These are phyloP conservation scores for Dillenia turbinata DNA, from an alignment of 164 flowering plant species.

Conservation along the genomic window DNA sequence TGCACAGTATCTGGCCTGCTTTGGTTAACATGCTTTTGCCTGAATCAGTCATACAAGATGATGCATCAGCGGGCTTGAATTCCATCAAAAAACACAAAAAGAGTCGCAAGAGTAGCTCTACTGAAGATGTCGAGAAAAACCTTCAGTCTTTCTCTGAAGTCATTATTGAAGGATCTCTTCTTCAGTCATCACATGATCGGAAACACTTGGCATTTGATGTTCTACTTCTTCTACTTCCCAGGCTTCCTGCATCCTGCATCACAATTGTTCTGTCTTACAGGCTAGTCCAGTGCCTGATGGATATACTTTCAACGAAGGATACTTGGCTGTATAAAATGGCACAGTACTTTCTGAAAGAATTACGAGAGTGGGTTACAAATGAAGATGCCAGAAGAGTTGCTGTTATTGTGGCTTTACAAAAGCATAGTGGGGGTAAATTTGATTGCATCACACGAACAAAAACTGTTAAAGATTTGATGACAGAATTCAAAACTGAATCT, in stretches of 20 bases:
- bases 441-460: slow-evolving; percentile 70
- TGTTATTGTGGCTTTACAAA: slow-evolving; percentile 75
- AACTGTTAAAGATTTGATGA: slow-evolving; percentile 62
- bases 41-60: slow-evolving; percentile 43
- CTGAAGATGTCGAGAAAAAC: slow-evolving; percentile 59
- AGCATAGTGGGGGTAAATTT: slow-evolving; percentile 79
- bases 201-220: slow-evolving; percentile 86
- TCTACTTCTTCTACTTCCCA: slow-evolving; percentile 72
- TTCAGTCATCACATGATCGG: slow-evolving; percentile 90
- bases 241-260: slow-evolving; percentile 64
- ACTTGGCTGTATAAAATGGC: slow-evolving; percentile 89
- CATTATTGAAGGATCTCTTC: slow-evolving; percentile 80
- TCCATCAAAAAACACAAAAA: slow-evolving; percentile 70
- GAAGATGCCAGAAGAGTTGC: slow-evolving; percentile 74
- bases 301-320: slow-evolving; percentile 73
- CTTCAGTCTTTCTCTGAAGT: slow-evolving; percentile 60
- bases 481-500: slow-evolving; percentile 63
- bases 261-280: slow-evolving; percentile 63
- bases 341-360: slow-evolving; percentile 55
- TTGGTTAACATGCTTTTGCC: slow-evolving; percentile 69
- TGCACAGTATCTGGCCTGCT: slow-evolving; percentile 82
- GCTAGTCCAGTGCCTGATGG: slow-evolving; percentile 84
- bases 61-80: slow-evolving; percentile 26
- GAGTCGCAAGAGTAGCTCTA: slow-evolving; percentile 55
- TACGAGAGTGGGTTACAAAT: slow-evolving; percentile 51